phyloP scores from a whole-genome alignment of 371 early-diverging fungal genomes.

The Syncephalastrum contaminatum region DNA sequence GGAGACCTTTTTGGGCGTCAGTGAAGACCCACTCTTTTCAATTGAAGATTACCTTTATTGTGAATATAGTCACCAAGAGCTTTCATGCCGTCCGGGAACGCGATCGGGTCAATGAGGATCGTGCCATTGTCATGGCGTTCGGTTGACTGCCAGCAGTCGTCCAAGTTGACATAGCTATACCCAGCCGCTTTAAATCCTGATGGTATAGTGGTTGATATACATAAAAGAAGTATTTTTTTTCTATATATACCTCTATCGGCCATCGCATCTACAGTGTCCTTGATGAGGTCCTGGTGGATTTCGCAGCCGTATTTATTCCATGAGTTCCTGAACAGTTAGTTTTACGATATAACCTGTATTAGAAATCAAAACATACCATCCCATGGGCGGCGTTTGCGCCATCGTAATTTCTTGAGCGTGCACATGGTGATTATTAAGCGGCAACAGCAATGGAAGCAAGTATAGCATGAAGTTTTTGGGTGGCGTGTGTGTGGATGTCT shows the following conservation, averaged over 20 bases:
- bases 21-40: no score
- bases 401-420: background rate
- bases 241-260: background rate
- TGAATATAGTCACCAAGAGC: slow-evolving; percentile 35
- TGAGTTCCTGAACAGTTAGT: slow-evolving; percentile 22
- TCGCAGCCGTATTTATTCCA: slow-evolving; percentile 43
- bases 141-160: slow-evolving; percentile 47
- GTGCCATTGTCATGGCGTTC: slow-evolving; percentile 28
- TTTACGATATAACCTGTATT: background rate
- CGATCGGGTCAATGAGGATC: slow-evolving; percentile 28
- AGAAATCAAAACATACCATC: slow-evolving; percentile 11
- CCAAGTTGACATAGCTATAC: slow-evolving; percentile 41
- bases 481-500: background rate
- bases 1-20: slow-evolving; percentile 11
- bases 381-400: slow-evolving; percentile 17
- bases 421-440: background rate
- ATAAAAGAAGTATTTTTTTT: background rate
- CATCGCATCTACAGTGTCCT: slow-evolving; percentile 31
- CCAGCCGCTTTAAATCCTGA: slow-evolving; percentile 20
- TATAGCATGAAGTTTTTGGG: no score
- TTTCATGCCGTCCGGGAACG: slow-evolving; percentile 42
- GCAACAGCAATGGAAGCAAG: background rate
- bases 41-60: slow-evolving; percentile 21
- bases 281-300: slow-evolving; percentile 30
- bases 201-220: background rate